Conservation (phyloP, 148 eudicot genomes). For the Rhododendron williamsianum region DNA sequence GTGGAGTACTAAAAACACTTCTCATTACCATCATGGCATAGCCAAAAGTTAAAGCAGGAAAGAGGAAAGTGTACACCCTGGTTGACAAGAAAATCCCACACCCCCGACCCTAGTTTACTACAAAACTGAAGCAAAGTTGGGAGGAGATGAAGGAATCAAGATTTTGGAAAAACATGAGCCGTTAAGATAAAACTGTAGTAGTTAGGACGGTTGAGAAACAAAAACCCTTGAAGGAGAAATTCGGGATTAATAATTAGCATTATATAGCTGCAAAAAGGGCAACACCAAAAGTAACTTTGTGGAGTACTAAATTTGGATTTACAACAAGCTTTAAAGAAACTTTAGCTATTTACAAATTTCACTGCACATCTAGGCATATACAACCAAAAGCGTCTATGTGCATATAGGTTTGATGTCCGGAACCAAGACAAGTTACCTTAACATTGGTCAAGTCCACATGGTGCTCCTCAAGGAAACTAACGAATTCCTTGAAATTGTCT, state of each 20-base stretch:
- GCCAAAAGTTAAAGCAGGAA: neutral
- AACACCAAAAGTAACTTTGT: neutral
- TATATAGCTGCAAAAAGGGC: neutral
- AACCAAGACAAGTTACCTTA: conserved; percentile 47
- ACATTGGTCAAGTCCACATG: conserved; percentile 64
- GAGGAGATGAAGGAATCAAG: neutral
- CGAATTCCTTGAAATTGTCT: conserved; percentile 78
- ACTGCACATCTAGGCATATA: neutral
- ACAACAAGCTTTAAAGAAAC: neutral
- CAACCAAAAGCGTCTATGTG: neutral
- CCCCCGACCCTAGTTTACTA: neutral
- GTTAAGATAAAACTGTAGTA: neutral
- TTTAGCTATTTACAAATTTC: neutral
- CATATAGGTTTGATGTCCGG: neutral
- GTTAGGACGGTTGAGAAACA: neutral
- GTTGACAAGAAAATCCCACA: neutral
- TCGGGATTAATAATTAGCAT: neutral
- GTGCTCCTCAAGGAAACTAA: conserved; percentile 69
- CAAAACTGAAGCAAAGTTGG: neutral
- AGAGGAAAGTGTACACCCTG: neutral
- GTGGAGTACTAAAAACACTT: neutral
- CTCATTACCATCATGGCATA: neutral
- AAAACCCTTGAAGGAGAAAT: neutral
- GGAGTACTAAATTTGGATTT: neutral
- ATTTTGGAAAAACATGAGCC: neutral